A percentile compares a stretch with the other conserved stretches of the same genome.
These are phyloP conservation scores for Coemansia sp. DNA, from an alignment of 192 early-diverging fungal species.

Conservation along the genomic window DNA sequence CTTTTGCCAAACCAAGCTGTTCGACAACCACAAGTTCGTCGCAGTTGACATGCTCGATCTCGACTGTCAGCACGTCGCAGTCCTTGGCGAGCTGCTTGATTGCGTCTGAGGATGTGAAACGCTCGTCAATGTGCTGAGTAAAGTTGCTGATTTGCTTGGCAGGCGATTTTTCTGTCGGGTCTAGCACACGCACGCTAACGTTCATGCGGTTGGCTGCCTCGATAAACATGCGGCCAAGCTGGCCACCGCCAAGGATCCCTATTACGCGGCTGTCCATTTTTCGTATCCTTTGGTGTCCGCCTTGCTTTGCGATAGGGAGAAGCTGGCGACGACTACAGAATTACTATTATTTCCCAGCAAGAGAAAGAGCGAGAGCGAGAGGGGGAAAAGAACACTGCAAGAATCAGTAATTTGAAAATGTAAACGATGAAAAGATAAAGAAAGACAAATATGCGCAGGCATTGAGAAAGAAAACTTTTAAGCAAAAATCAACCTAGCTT, in stretches of 20 bases:
- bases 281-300: background rate
- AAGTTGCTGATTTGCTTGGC: constrained; percentile 78
- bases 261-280: constrained; percentile 47
- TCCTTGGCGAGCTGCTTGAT: constrained; percentile 74
- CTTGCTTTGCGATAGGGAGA: background rate
- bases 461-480: background rate
- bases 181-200: constrained; percentile 80
- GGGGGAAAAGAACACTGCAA: background rate
- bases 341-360: background rate
- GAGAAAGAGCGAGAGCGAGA: background rate
- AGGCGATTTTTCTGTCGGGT: constrained; percentile 72
- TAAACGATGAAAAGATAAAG: background rate
- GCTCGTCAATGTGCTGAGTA: constrained; percentile 73
- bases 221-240: constrained; percentile 96
- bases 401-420: too few relatives aligned
- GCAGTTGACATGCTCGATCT: constrained; percentile 94
- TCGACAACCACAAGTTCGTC: constrained; percentile 60
- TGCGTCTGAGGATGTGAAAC: constrained; percentile 76
- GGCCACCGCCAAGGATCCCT: constrained; percentile 81
- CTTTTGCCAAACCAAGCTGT: constrained; percentile 59
- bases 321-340: background rate
- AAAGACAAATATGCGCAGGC: background rate
- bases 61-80: constrained; percentile 88
- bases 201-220: constrained; percentile 94
- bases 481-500: background rate